Evolutionary conservation across 371 early-diverging fungal species (phyloP).

Genomic region (Rhizopus delemar): DNA sequence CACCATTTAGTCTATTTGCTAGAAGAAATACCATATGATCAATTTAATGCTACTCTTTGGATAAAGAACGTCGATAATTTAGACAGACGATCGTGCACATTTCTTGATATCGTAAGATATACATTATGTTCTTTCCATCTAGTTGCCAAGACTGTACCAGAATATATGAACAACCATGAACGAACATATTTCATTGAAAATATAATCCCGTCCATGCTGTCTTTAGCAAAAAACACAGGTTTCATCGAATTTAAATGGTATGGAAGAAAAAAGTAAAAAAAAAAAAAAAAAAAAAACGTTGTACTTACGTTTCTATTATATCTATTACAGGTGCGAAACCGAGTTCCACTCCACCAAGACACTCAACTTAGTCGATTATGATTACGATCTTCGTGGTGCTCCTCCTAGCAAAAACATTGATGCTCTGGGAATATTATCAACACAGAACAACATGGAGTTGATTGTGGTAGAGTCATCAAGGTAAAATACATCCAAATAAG

Average conservation of each 20-base stretch:
- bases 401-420: conserved; percentile 10
- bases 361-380: conserved; percentile 9
- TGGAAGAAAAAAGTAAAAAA: conserved; percentile 14
- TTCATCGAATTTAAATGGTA: conserved; percentile 23
- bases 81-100: conserved; percentile 1
- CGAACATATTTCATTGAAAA: conserved; percentile 17
- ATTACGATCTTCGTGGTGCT: conserved; percentile 15
- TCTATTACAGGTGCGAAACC: conserved; percentile 16
- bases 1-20: conserved; percentile 11
- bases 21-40: conserved; percentile 10
- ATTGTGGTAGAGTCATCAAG: conserved; percentile 18
- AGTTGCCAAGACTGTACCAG: conserved; percentile 8
- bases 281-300: conserved; percentile 1
- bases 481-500: conserved; percentile 17
- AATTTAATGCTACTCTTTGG: conserved; percentile 18
- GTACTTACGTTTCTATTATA: conserved; percentile 8
- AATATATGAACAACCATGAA: conserved; percentile 13
- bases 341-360: conserved; percentile 13
- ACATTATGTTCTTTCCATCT: conserved; percentile 17
- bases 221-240: conserved; percentile 20
- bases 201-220: conserved; percentile 13
- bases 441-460: conserved; percentile 19
- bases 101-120: conserved; percentile 18
- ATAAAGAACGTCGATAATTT: conserved; percentile 9
- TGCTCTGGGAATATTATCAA: conserved; percentile 12